Evolutionary conservation across 2,329 filamentous ascomycete genomes (phyloP).

Genomic region (Apiospora kogelbergensis): DNA sequence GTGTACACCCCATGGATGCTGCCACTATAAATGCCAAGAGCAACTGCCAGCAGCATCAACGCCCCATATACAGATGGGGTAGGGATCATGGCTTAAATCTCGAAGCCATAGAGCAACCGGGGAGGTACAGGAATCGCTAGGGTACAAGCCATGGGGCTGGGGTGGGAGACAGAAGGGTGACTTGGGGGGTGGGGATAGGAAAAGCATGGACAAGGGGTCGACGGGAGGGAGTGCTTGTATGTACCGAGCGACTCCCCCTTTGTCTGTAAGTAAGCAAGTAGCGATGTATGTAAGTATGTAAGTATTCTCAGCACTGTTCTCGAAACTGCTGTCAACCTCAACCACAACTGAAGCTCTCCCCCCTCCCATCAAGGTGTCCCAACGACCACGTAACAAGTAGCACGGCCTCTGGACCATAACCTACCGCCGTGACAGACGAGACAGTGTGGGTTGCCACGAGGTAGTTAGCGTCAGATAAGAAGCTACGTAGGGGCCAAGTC

Average conservation of each 20-base stretch:
- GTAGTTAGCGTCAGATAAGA: slow-evolving; percentile 11
- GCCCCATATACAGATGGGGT: neutral
- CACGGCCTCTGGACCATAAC: slow-evolving; percentile 2
- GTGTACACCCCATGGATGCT: neutral
- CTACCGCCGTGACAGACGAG: neutral
- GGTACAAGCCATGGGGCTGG: neutral
- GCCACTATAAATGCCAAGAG: slow-evolving; percentile 2
- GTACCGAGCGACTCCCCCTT: neutral
- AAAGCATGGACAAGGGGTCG: neutral
- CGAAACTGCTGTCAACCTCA: neutral
- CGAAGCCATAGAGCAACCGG: neutral
- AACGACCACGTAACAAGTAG: neutral
- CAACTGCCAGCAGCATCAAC: slow-evolving; percentile 5
- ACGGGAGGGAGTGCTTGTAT: slow-evolving; percentile 1
- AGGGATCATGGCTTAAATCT: slow-evolving; percentile 3
- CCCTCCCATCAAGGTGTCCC: neutral
- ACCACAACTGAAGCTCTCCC: neutral
- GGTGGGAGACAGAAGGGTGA: neutral
- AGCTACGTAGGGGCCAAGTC: slow-evolving; percentile 1
- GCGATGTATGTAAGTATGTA: neutral
- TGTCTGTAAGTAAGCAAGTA: neutral
- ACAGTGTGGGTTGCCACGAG: slow-evolving; percentile 12
- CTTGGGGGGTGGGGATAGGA: neutral
- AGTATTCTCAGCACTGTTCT: neutral
- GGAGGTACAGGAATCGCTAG: slow-evolving; percentile 5